phyloP scores from a whole-genome alignment of 208 protist genomes.

The Trypanosoma vivax region DNA sequence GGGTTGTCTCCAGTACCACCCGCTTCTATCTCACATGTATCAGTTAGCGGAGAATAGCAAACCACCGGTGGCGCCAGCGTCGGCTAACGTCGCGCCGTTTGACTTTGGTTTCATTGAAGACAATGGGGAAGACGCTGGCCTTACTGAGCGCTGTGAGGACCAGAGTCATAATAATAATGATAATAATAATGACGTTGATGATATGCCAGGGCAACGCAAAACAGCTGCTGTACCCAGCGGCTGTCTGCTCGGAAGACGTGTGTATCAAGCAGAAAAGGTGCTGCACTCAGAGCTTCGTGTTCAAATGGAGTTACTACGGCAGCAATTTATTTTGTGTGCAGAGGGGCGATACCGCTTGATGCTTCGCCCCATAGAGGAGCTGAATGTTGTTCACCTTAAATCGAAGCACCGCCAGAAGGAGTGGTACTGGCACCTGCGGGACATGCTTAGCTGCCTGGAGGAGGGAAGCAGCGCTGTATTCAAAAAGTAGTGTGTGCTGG shows the following conservation, averaged over 20 bases:
- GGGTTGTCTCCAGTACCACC: slow-evolving; percentile 11
- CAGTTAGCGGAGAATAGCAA: slow-evolving; percentile 4
- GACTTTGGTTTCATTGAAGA: background rate
- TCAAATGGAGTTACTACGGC: slow-evolving; percentile 11
- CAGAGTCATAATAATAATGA: too few relatives aligned
- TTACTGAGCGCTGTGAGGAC: background rate
- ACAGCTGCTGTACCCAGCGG: background rate
- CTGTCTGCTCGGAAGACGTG: background rate
- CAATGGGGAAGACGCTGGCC: background rate
- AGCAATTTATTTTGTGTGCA: slow-evolving; percentile 3
- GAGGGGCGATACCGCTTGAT: slow-evolving; percentile 9
- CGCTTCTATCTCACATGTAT: slow-evolving; percentile 13
- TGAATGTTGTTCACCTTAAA: slow-evolving; percentile 2
- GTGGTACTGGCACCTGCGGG: slow-evolving; percentile 12
- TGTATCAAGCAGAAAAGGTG: slow-evolving; percentile 1
- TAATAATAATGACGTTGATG: too few relatives aligned
- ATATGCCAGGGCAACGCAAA: background rate
- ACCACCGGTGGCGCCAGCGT: background rate
- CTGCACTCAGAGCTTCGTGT: slow-evolving; percentile 4
- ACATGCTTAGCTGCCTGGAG: slow-evolving; percentile 11
- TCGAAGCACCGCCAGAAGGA: slow-evolving; percentile 9
- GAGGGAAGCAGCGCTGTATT: slow-evolving; percentile 8
- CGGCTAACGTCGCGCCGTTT: background rate
- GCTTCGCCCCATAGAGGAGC: slow-evolving; percentile 4
- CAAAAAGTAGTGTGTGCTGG: slow-evolving; percentile 5